Percentiles rank a stretch among this genome's conserved stretches.
Conservation (phyloP, 73 alveolate genomes). For the Tetrahymena thermophila region DNA sequence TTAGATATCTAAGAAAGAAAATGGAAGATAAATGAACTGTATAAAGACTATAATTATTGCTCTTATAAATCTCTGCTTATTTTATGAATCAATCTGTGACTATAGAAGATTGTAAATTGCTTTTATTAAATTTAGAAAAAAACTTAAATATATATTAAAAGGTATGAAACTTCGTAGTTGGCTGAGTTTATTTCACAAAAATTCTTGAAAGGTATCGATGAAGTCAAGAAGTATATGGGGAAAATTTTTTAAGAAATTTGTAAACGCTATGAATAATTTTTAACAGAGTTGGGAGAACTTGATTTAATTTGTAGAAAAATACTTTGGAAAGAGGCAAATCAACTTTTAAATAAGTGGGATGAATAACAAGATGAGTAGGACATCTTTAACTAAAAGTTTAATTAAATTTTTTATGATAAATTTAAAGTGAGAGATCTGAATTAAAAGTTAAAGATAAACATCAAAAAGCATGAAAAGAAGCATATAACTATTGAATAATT, state of each 20-base stretch:
- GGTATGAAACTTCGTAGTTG: background rate
- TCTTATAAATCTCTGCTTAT: background rate
- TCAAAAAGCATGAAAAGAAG: background rate
- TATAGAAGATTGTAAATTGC: background rate
- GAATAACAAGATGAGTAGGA: background rate
- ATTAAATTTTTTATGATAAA: background rate
- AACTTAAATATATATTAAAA: background rate
- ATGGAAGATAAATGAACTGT: background rate
- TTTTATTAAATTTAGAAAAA: background rate
- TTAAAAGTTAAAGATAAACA: background rate
- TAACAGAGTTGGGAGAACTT: background rate
- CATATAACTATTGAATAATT: background rate
- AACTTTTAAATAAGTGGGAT: background rate
- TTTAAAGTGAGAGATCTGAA: background rate
- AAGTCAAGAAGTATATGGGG: background rate
- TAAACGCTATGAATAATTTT: background rate
- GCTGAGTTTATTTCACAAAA: background rate
- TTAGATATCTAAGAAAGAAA: background rate
- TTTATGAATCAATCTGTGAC: background rate
- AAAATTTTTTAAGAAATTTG: background rate
- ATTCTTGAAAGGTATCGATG: background rate
- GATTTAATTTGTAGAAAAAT: background rate
- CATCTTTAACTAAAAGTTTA: background rate
- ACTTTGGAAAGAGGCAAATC: background rate
- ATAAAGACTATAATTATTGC: background rate